Base-by-base conservation (phyloP, 805 yeast genomes). In the Helenozyma rhizophorensis region DNA sequence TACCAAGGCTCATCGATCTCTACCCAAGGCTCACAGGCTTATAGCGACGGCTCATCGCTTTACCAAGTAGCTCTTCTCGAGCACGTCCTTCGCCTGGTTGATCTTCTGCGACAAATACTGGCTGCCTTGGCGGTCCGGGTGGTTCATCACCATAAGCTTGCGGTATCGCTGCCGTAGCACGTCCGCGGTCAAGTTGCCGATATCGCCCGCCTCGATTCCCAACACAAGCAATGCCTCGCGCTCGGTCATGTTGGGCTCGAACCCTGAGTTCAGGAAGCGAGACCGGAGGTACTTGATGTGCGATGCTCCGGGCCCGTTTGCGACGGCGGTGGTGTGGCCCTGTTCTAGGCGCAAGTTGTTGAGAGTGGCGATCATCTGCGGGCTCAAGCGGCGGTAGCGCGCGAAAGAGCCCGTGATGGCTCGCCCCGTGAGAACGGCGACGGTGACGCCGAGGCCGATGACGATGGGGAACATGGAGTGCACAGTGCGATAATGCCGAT, bases 121-220 rank as follows among this genome's bases (percentile, higher is more conserved):
- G 41, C 69, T 62, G 1, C 72, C 72, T 10, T 53, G 42, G 24
- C 54, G 55, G 37, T 67, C 72, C 3, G 72, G 72, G 39, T 67
- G 72, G 46, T 67, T 67, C 44, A 51, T 38, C 11, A 63, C 52
- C 59, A 66, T 64, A 34, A 66, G 47, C 34, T 56, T 51, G 33
- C 72, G 40, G 43, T 65, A 66, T 25, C 68, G 46, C 19, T 56
- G 51, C 30, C 57, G 53, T 27, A 67, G 40, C 13, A 44, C 30
- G 33, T 54, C 50, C 27, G 45, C 38, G 16, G 54, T 50, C 18
- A 63, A 40, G 12, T 31, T 18, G 15, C 49, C 23, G 25, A 67
- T 67, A 22, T 64, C 70, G 27, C 52, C 54, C 7, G 65, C 68
- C 33, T 63, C 63, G 6, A 67, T 65, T 1, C 72, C 72, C 45